Evolutionary conservation across 2,329 filamentous ascomycete species (phyloP).

Genomic region (Sporothrix dimorphospora): DNA sequence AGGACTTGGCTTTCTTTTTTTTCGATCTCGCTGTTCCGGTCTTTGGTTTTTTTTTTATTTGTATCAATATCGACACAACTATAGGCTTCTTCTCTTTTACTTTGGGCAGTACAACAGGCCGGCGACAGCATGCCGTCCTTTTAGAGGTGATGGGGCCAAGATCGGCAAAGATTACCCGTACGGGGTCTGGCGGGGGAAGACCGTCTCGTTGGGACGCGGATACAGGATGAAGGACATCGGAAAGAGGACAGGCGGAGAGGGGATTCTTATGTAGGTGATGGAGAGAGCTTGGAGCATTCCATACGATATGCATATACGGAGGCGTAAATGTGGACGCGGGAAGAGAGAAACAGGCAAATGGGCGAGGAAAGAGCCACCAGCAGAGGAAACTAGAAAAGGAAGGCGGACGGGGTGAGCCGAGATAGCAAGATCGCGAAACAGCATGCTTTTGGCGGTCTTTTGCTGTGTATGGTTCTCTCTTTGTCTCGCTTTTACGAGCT

Average conservation of each 20-base stretch:
- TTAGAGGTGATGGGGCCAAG: not conserved
- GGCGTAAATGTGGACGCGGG: not conserved
- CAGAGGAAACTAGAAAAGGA: not conserved
- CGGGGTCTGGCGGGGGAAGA: not conserved
- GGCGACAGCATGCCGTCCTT: conserved; percentile 5
- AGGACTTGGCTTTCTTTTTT: not conserved
- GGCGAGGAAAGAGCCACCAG: not conserved
- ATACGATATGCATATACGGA: not conserved
- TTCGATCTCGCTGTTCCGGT: not conserved
- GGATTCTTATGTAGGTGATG: not conserved
- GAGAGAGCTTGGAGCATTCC: not conserved
- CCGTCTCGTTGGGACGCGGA: not conserved
- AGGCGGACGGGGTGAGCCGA: not conserved
- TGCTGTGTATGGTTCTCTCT: not conserved
- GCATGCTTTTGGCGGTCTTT: not conserved
- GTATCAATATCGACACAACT: not conserved
- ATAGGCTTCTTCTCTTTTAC: not conserved
- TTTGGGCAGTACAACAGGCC: not conserved
- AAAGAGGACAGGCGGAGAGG: conserved; percentile 8
- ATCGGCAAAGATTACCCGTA: conserved; percentile 27
- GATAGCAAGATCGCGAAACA: conserved; percentile 7
- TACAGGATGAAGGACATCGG: not conserved
- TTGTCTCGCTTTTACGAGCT: not conserved
- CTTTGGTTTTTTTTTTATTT: conserved; percentile 4
- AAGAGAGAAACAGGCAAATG: not conserved